Base-by-base conservation (phyloP, 2,329 filamentous ascomycete species). In the Lasiodiplodia hormozganensis region DNA sequence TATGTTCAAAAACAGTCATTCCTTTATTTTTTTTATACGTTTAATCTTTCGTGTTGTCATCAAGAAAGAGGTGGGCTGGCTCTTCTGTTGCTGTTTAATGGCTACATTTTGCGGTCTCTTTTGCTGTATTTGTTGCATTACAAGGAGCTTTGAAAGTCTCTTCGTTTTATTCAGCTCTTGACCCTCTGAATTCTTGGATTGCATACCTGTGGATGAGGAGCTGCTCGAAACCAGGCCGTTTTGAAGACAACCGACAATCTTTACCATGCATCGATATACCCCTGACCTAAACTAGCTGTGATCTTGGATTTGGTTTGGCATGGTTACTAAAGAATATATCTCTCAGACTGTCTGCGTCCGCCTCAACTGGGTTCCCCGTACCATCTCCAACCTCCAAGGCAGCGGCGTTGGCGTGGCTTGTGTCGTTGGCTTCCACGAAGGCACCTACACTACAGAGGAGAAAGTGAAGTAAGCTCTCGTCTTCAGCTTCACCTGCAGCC, bases 391-490 rank as follows among this genome's bases (percentile, higher is more conserved):
- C 66, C 81, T 89, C 58, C 80, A 81, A 68, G 81, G 81, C 60
- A 81, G 82, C 8, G 74, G 75, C 6, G 82, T 87, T n/a, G 79
- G 80, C 28, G 83, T 89, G 23, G 85, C 86, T 54, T 86, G 85
- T 71, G 87, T 89, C 6, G 81, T 89, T 11, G 86, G 85, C 25
- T 89, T 89, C 74, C 87, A 85, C 65, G 86, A 88, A 73, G 87
- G 87, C 14, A 88, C 85, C 0, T 79, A 87, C 70, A 78, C 83
- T 58, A 84, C 85, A 0, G 74, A 79, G 3, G 76, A 81, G 38
- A 88, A 88, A 74, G 77, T 85, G n/a, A 75, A 74, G 71, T 76
- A 72, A 66, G 72, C 11, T 38, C 23, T 25, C 14, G 4, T 58
- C 43, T 25, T 16, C 8, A 31, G 12, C 23, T 28, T 23, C 5